Evolutionary conservation across 2,329 filamentous ascomycete species (phyloP).

Genomic region (Colletotrichum theobromicola): DNA sequence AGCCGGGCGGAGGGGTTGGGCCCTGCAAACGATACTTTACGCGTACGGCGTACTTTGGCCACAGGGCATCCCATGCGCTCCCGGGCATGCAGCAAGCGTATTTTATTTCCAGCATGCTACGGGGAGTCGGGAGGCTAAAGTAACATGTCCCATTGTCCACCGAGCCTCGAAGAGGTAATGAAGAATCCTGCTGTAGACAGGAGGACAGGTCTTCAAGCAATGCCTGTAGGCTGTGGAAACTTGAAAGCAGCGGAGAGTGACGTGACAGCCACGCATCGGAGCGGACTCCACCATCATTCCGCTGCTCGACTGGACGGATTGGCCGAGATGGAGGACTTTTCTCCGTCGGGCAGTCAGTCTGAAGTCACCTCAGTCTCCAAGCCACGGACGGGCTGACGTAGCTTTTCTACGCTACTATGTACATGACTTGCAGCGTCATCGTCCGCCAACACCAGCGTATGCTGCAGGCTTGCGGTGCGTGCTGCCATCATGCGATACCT

Average conservation of each 20-base stretch:
- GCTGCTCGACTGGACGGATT: not conserved
- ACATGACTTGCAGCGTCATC: conserved; percentile 9
- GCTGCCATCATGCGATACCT: not conserved
- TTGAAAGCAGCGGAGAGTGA: too few relatives aligned
- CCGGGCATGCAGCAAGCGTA: not conserved
- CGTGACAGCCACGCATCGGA: not conserved
- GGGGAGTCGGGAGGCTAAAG: not conserved
- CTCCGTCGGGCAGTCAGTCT: too few relatives aligned
- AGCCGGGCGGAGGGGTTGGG: not conserved
- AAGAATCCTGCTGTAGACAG: too few relatives aligned
- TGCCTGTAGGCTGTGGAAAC: too few relatives aligned
- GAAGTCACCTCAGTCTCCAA: too few relatives aligned
- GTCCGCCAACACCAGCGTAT: not conserved
- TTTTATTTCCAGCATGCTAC: not conserved
- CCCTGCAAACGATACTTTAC: not conserved
- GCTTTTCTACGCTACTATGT: not conserved
- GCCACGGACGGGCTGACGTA: conserved; percentile 15
- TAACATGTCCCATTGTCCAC: not conserved
- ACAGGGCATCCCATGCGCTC: not conserved
- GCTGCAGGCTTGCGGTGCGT: not conserved
- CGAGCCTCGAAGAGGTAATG: too few relatives aligned
- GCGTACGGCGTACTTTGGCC: not conserved
- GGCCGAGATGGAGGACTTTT: not conserved
- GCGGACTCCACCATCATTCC: not conserved
- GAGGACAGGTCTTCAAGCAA: not conserved